phyloP scores from a whole-genome alignment of 2,329 filamentous ascomycete species.

The Penicillium hesseltinei region DNA sequence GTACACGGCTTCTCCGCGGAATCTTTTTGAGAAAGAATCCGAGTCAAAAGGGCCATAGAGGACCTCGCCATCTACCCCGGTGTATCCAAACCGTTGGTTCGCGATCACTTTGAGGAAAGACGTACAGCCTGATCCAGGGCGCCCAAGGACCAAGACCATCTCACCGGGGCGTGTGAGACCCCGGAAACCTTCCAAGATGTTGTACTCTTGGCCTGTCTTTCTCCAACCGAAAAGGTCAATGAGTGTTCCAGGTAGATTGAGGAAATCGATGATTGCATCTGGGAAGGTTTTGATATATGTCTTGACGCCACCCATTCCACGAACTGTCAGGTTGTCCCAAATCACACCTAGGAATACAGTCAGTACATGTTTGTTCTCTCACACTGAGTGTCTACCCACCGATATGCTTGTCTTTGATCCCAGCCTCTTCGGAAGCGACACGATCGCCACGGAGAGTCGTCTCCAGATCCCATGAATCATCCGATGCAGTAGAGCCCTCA shows the following conservation, averaged over 20 bases:
- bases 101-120: slow-evolving; percentile 68
- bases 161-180: slow-evolving; percentile 73
- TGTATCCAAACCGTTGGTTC: slow-evolving; percentile 64
- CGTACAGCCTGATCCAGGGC: slow-evolving; percentile 70
- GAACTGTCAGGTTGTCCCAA: slow-evolving; percentile 75
- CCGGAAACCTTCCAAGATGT: slow-evolving; percentile 65
- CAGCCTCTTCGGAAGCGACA: slow-evolving; percentile 69
- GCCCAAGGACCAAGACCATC: slow-evolving; percentile 81
- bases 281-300: slow-evolving; percentile 76
- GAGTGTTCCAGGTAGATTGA: slow-evolving; percentile 69
- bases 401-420: slow-evolving; percentile 77
- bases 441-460: slow-evolving; percentile 68
- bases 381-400: slow-evolving; percentile 36
- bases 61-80: slow-evolving; percentile 67
- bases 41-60: slow-evolving; percentile 72
- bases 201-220: slow-evolving; percentile 67
- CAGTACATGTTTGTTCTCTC: background rate
- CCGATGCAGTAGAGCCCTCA: slow-evolving; percentile 41
- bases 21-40: slow-evolving; percentile 66
- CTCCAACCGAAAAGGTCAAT: slow-evolving; percentile 63
- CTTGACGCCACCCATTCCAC: slow-evolving; percentile 69
- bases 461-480: slow-evolving; percentile 72
- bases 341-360: slow-evolving; percentile 55
- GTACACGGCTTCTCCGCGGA: slow-evolving; percentile 80
- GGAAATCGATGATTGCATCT: slow-evolving; percentile 71